Conservation (phyloP, 495 filamentous ascomycete species). For the Viridothelium virens region DNA sequence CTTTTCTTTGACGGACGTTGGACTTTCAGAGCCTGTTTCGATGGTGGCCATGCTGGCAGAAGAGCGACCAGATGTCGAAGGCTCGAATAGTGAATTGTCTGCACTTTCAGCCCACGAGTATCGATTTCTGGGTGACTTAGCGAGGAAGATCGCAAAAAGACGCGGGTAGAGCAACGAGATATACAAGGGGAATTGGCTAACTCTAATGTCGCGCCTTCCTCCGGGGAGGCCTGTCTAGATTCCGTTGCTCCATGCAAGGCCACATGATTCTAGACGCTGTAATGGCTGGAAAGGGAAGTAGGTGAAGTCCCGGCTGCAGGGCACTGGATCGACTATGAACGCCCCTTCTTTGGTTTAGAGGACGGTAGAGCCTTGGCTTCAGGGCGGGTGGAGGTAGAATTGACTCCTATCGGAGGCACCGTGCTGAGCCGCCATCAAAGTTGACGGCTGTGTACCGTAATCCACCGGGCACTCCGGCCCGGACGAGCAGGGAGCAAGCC, state of each 20-base stretch:
- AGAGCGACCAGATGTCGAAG: not conserved
- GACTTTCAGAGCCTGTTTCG: constrained; percentile 4
- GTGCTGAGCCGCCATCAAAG: no score
- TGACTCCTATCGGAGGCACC: no score
- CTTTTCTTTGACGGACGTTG: not conserved
- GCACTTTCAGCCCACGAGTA: not conserved
- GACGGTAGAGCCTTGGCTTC: no score
- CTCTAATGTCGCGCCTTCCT: not conserved
- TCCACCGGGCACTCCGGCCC: not conserved
- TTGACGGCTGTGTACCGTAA: no score
- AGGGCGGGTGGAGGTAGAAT: no score
- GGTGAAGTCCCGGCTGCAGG: not conserved
- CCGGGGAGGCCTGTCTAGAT: not conserved
- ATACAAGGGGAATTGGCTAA: no score
- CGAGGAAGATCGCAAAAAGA: not conserved
- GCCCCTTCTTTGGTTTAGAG: no score
- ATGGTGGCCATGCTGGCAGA: not conserved
- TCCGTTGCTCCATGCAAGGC: not conserved
- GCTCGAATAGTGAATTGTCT: not conserved
- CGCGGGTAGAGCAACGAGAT: no score
- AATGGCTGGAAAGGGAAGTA: not conserved
- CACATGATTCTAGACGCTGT: not conserved
- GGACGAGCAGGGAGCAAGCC: not conserved
- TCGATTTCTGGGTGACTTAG: no score
- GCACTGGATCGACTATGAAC: not conserved